A percentile compares a stretch with the other conserved stretches of the same genome.
phyloP scores from a whole-genome alignment of 345 rosid genomes.

The Ceriops zippeliana region DNA sequence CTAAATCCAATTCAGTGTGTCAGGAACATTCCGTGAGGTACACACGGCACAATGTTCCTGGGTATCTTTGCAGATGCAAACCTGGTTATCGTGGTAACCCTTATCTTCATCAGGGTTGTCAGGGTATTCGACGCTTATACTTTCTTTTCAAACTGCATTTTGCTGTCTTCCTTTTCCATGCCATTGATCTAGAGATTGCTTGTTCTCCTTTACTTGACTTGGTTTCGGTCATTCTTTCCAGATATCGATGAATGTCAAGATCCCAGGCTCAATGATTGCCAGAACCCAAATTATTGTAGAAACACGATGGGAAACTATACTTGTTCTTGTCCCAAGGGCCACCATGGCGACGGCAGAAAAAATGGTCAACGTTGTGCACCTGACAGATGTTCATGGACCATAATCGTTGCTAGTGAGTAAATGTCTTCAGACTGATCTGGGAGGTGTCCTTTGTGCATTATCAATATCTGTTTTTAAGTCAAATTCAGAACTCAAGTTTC shows the following conservation, averaged over 20 bases:
- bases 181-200: not conserved
- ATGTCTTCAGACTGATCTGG: not conserved
- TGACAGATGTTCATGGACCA: not conserved
- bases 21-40: not conserved
- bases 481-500: no score
- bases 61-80: slow-evolving; percentile 30
- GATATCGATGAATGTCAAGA: slow-evolving; percentile 31
- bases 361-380: not conserved
- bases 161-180: not conserved
- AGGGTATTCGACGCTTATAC: not conserved
- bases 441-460: no score
- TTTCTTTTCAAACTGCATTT: not conserved
- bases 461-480: no score
- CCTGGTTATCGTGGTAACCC: slow-evolving; percentile 34
- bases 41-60: not conserved
- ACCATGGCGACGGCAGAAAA: slow-evolving; percentile 24
- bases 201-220: not conserved
- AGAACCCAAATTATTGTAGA: not conserved
- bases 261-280: not conserved
- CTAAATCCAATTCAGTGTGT: not conserved
- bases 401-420: slow-evolving; percentile 11
- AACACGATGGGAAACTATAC: slow-evolving; percentile 16
- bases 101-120: slow-evolving; percentile 11
- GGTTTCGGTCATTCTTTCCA: not conserved
- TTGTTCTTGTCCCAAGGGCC: slow-evolving; percentile 35